Base-by-base conservation (phyloP, 352 stramenopile genomes). In the Globisporangium cederbergense region DNA sequence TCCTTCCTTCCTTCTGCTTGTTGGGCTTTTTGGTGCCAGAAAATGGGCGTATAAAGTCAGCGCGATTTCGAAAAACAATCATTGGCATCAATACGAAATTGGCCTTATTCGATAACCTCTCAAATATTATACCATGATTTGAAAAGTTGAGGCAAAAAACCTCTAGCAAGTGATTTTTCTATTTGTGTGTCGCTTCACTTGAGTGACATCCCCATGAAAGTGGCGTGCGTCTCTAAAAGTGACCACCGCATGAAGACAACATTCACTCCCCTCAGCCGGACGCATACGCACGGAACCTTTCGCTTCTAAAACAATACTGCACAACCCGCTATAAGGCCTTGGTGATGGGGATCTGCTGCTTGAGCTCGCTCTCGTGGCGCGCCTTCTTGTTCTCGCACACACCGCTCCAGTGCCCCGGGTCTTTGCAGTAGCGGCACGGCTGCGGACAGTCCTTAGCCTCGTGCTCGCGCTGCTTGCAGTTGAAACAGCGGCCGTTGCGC, bases 391-490 rank as follows among this genome's bases (percentile, higher is more conserved):
- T 89, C 55, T 62, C 64, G 73, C 87, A 96, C 2, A 74, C 75
- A 65, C 76, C 87, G 59, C 84, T 93, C 58, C 84, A 94, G 66
- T 96, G 87, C 34, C 77, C 83, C 4, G 67, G 45, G 18, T 89
- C 55, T 58, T 93, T 89, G 71, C 85, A 96, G 68, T 94, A 94
- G 20, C 84, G 82, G 58, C 87, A 96, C 11, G 85, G 80, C 13
- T 88, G 74, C 14, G 79, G 76, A 54, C 87, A 96, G 47, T 82
- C 73, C 52, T 87, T 89, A 42, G 87, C 84, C 46, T 93, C 77
- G 71, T 96, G 87, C 58, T 81, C 80, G 22, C 81, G 75, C 60
- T 90, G 68, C 65, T 92, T 90, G 79, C 87, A 96, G 72, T 96
- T 96, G 75, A 85, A 96, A 71, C 87, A 96, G 11, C 78, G 77